Conservation (phyloP, 345 rosid genomes). For the Arabidopsis suecica region DNA sequence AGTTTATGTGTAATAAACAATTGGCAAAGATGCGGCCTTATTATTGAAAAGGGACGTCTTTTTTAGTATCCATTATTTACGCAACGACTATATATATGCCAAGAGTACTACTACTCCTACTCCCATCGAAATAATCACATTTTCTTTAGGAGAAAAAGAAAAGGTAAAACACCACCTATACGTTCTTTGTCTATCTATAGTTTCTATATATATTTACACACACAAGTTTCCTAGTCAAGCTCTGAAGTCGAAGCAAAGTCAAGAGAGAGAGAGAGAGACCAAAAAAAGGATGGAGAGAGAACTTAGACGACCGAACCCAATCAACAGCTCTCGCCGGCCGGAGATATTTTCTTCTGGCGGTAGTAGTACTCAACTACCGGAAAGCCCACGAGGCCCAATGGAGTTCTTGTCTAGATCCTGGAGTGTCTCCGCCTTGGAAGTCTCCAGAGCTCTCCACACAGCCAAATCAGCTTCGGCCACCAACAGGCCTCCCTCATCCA, state of each 20-base stretch:
- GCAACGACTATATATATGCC: constrained; percentile 38
- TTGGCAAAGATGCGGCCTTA: constrained; percentile 25
- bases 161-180: constrained; percentile 8
- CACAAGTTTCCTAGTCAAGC: constrained; percentile 7
- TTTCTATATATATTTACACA: not conserved
- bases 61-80: constrained; percentile 34
- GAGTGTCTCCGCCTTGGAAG: constrained; percentile 83
- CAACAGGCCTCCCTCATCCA: constrained; percentile 44
- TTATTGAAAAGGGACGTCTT: constrained; percentile 38
- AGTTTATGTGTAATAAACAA: constrained; percentile 27
- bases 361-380: constrained; percentile 57
- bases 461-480: constrained; percentile 36
- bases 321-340: constrained; percentile 49
- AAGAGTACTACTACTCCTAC: not conserved
- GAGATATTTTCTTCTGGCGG: constrained; percentile 41
- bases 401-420: constrained; percentile 93
- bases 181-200: constrained; percentile 8
- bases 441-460: constrained; percentile 68
- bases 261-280: not conserved
- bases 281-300: constrained; percentile 46
- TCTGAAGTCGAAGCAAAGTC: constrained; percentile 2
- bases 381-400: constrained; percentile 90
- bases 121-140: constrained; percentile 1
- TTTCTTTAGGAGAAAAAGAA: constrained; percentile 3
- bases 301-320: constrained; percentile 47